phyloP scores from a whole-genome alignment of 192 early-diverging fungal species.

The Spinellus fusiger region DNA sequence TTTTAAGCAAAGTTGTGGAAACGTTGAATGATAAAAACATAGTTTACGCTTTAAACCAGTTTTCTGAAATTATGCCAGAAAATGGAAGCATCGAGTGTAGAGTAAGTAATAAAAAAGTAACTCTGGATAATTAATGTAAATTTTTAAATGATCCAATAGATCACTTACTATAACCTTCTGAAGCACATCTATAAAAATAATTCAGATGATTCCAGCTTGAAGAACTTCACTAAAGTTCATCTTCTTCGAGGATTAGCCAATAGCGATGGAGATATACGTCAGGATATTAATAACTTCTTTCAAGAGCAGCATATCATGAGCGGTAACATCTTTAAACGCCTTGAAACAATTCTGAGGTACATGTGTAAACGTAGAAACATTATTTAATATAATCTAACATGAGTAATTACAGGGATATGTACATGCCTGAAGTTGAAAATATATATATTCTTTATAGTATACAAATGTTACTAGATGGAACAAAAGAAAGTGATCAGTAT shows the following conservation, averaged over 20 bases:
- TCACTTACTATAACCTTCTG: constrained; percentile 42
- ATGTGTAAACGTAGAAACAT: neutral
- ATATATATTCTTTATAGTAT: constrained; percentile 55
- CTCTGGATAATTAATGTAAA: neutral
- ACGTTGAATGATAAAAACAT: constrained; percentile 38
- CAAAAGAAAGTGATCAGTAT: constrained; percentile 56
- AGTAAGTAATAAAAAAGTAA: constrained; percentile 20
- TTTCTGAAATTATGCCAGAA: constrained; percentile 41
- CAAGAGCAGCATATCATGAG: constrained; percentile 30
- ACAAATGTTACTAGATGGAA: constrained; percentile 51
- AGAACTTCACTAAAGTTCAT: constrained; percentile 23
- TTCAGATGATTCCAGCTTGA: neutral
- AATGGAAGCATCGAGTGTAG: constrained; percentile 48
- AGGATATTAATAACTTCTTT: constrained; percentile 36
- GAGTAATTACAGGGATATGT: constrained; percentile 50
- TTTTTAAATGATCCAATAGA: constrained; percentile 20
- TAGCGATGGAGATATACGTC: constrained; percentile 29
- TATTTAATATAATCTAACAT: constrained; percentile 2
- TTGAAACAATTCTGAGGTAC: constrained; percentile 37
- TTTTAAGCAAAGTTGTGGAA: constrained; percentile 44
- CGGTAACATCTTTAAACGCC: constrained; percentile 24
- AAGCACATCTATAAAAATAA: constrained; percentile 27
- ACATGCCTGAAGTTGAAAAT: constrained; percentile 55
- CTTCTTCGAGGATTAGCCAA: constrained; percentile 44
- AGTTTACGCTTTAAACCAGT: constrained; percentile 37